Evolutionary conservation across 805 yeast species (phyloP).

Genomic region (Lipomyces kockii): DNA sequence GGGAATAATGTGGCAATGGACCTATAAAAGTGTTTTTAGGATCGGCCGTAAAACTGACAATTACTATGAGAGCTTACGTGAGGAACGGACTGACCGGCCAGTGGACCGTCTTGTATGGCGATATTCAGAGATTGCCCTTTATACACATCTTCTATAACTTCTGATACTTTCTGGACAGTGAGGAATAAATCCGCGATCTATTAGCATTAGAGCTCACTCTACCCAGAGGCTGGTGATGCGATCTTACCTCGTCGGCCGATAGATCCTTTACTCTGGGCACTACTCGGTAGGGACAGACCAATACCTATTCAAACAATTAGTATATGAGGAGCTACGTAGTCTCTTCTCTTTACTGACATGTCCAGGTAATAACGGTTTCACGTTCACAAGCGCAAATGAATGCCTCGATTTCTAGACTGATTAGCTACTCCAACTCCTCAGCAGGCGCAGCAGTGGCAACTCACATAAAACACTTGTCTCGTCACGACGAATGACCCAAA

Average conservation of each 20-base stretch:
- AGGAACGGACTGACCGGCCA: constrained; percentile 95
- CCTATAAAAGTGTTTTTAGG: constrained; percentile 16
- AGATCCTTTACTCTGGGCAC: constrained; percentile 72
- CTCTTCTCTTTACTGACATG: constrained; percentile 54
- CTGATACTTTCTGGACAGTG: constrained; percentile 72
- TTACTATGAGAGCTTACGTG: constrained; percentile 54
- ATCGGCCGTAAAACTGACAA: background rate
- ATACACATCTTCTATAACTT: constrained; percentile 66
- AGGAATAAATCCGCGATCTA: constrained; percentile 66
- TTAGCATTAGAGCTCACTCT: background rate
- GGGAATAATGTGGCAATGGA: constrained; percentile 91
- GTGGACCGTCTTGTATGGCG: constrained; percentile 95
- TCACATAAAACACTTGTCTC: constrained; percentile 39
- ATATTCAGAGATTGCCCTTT: constrained; percentile 84
- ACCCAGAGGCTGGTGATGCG: background rate
- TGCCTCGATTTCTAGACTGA: constrained; percentile 55
- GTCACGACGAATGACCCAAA: constrained; percentile 40
- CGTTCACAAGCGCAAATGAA: constrained; percentile 84
- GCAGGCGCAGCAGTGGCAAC: background rate
- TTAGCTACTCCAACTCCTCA: constrained; percentile 2
- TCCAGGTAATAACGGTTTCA: constrained; percentile 92
- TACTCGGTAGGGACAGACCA: constrained; percentile 79
- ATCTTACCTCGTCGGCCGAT: constrained; percentile 60
- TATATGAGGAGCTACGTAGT: background rate
- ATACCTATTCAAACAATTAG: constrained; percentile 45